These are phyloP conservation scores for Phytophthora capsici DNA, from an alignment of 352 stramenopile genomes.

Conservation along the genomic window DNA sequence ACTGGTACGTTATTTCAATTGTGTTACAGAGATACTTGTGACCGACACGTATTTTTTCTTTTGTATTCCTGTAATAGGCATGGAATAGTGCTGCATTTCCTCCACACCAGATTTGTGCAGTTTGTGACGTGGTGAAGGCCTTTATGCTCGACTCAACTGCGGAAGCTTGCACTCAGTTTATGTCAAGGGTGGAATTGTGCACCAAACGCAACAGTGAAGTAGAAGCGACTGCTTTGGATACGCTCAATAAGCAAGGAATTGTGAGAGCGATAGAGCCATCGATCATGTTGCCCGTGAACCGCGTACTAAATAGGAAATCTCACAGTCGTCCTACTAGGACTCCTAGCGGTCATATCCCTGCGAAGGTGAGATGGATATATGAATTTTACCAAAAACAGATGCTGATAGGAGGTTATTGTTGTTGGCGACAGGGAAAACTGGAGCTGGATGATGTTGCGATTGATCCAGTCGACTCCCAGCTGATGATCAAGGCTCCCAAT, in stretches of 20 bases:
- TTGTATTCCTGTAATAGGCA: conserved; percentile 34
- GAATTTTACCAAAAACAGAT: not conserved
- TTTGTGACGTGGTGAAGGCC: conserved; percentile 48
- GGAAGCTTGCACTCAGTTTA: conserved; percentile 34
- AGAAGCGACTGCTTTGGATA: conserved; percentile 45
- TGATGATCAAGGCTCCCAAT: conserved; percentile 30
- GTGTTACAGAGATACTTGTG: not conserved
- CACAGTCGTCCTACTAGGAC: conserved; percentile 9
- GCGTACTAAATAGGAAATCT: conserved; percentile 30
- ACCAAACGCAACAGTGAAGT: conserved; percentile 49
- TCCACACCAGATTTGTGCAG: conserved; percentile 43
- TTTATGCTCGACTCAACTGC: conserved; percentile 46
- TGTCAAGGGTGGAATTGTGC: conserved; percentile 32
- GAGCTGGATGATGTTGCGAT: conserved; percentile 2
- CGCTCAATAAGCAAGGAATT: conserved; percentile 48
- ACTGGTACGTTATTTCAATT: conserved; percentile 51
- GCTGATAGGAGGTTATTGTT: conserved; percentile 13
- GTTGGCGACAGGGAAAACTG: conserved; percentile 29
- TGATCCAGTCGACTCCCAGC: conserved; percentile 23
- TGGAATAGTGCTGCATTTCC: conserved; percentile 75
- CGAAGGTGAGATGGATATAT: conserved; percentile 23
- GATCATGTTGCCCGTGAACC: conserved; percentile 36
- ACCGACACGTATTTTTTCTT: conserved; percentile 12
- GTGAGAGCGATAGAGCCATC: conserved; percentile 33
- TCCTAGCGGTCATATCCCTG: conserved; percentile 26